Percentiles rank a stretch among this genome's conserved stretches.
These are phyloP conservation scores for Leptodontidium sp. DNA, from an alignment of 2,329 filamentous ascomycete species.

Conservation along the genomic window DNA sequence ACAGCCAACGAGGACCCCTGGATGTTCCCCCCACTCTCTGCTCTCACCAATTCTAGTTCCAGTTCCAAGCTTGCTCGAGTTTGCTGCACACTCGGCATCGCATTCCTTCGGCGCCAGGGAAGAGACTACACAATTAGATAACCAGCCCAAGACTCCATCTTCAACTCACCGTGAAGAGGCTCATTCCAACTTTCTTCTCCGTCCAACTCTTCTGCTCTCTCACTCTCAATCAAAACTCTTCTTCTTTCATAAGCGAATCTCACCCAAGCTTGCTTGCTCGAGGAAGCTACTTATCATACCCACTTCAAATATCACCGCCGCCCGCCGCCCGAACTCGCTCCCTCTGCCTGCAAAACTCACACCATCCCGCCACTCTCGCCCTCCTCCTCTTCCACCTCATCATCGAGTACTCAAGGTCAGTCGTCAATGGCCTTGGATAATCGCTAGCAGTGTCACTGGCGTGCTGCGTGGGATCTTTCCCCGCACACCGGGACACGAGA, in stretches of 20 bases:
- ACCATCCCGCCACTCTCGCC: slow-evolving; percentile 13
- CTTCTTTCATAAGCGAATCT: slow-evolving; percentile 18
- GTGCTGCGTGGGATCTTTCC: slow-evolving; percentile 66
- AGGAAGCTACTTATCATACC: slow-evolving; percentile 6
- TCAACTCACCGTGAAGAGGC: slow-evolving; percentile 1
- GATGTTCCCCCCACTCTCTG: neutral
- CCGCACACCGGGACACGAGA: slow-evolving; percentile 61
- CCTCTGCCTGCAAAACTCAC: slow-evolving; percentile 25
- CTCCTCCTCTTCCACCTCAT: slow-evolving; percentile 17
- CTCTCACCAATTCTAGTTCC: slow-evolving; percentile 1
- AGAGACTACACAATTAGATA: neutral
- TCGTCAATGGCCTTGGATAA: slow-evolving; percentile 65
- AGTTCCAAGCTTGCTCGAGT: neutral
- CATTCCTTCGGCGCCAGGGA: neutral
- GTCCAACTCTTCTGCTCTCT: neutral
- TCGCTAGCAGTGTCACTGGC: slow-evolving; percentile 62
- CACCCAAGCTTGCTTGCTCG: slow-evolving; percentile 11
- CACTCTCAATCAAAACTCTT: neutral
- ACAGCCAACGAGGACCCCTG: neutral
- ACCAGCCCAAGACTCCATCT: neutral
- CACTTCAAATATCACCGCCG: slow-evolving; percentile 32
- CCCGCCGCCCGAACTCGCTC: slow-evolving; percentile 19
- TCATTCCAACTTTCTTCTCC: neutral
- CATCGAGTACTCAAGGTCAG: slow-evolving; percentile 35
- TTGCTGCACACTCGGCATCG: neutral